Conservation (phyloP, 2,329 filamentous ascomycete species). For the Epichloe amarillans region DNA sequence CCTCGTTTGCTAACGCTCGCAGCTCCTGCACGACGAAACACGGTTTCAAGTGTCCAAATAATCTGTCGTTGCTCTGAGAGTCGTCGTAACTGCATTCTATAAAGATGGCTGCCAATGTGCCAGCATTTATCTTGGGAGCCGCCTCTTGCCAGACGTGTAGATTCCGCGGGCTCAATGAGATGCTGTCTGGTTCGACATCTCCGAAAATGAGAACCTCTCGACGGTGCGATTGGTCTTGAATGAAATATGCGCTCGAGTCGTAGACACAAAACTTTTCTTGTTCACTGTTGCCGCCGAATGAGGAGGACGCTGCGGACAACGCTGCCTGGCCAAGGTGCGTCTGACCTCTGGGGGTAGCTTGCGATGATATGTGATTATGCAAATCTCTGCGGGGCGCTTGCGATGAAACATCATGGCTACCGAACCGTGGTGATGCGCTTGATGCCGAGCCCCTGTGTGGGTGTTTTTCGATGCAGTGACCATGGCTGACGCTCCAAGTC, state of each 20-base stretch:
- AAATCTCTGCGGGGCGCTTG: constrained; percentile 16
- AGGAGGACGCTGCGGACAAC: constrained; percentile 13
- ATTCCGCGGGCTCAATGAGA: constrained; percentile 73
- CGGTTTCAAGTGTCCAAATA: constrained; percentile 85
- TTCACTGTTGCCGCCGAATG: constrained; percentile 16
- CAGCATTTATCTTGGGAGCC: constrained; percentile 66
- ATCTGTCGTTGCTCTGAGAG: constrained; percentile 56
- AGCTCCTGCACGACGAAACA: constrained; percentile 73
- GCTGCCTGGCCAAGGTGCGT: constrained; percentile 20
- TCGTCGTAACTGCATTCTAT: constrained; percentile 95
- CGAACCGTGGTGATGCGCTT: constrained; percentile 34
- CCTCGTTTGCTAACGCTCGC: constrained; percentile 54
- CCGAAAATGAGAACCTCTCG: constrained; percentile 86
- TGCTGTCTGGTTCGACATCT: constrained; percentile 82
- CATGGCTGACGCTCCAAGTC: constrained; percentile 78
- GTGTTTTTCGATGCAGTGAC: constrained; percentile 68
- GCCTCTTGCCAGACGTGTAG: constrained; percentile 76
- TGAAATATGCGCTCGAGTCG: constrained; percentile 88
- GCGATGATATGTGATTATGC: constrained; percentile 10
- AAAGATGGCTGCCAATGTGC: constrained; percentile 66
- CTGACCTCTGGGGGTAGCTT: constrained; percentile 7
- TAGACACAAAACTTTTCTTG: constrained; percentile 52
- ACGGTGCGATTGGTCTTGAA: constrained; percentile 57
- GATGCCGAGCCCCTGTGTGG: constrained; percentile 46
- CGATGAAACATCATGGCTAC: constrained; percentile 33